These are phyloP conservation scores for Westerdykella sp. DNA, from an alignment of 2,329 filamentous ascomycete species.

Conservation along the genomic window DNA sequence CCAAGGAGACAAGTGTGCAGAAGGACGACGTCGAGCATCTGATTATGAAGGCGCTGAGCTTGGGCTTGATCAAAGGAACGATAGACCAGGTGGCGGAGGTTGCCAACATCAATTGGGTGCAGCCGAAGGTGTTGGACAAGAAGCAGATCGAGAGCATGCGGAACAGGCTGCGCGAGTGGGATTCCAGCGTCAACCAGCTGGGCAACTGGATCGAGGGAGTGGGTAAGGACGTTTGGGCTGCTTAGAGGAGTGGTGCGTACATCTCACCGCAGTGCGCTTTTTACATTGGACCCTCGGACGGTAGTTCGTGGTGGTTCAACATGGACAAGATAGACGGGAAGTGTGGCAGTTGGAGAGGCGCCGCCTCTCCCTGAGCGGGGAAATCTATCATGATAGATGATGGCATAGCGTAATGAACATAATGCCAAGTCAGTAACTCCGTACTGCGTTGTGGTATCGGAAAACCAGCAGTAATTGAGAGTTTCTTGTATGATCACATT, in stretches of 20 bases:
- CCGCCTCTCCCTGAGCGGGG: too few relatives aligned
- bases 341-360: too few relatives aligned
- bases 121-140: constrained; percentile 96
- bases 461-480: too few relatives aligned
- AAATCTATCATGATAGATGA: too few relatives aligned
- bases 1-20: constrained; percentile 85
- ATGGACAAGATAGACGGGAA: too few relatives aligned
- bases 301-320: too few relatives aligned
- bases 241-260: constrained; percentile 42
- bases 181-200: constrained; percentile 88
- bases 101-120: constrained; percentile 96
- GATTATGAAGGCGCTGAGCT: constrained; percentile 97
- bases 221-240: constrained; percentile 93
- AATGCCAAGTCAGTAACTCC: too few relatives aligned
- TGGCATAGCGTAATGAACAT: too few relatives aligned
- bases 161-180: constrained; percentile 83
- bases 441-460: too few relatives aligned
- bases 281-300: too few relatives aligned
- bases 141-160: constrained; percentile 92
- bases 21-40: constrained; percentile 93
- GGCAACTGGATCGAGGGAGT: constrained; percentile 95
- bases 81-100: constrained; percentile 96
- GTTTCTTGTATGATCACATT: too few relatives aligned
- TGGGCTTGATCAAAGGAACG: constrained; percentile 81
- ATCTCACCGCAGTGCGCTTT: too few relatives aligned